Percentiles rank a stretch among this genome's conserved stretches.
phyloP scores from a whole-genome alignment of 306 rosid species.

The Prunus mira region DNA sequence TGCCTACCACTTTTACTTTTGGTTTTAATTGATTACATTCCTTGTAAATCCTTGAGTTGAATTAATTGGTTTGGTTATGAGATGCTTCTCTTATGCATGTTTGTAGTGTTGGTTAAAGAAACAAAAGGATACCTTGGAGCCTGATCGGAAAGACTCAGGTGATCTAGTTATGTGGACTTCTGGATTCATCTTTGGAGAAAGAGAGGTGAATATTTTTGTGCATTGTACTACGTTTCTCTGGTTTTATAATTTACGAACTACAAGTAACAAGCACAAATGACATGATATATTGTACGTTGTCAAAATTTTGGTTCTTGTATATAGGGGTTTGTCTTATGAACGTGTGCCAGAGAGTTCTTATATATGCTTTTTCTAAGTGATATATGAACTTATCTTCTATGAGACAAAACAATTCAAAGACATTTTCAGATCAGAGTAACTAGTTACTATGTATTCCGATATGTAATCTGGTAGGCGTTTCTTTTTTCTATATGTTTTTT shows the following conservation, averaged over 20 bases:
- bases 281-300: neutral
- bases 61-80: neutral
- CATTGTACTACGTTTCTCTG: neutral
- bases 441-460: neutral
- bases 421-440: neutral
- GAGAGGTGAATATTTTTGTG: constrained; percentile 51
- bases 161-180: constrained; percentile 69
- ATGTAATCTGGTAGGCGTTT: too few species aligned
- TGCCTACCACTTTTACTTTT: neutral
- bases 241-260: neutral
- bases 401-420: neutral
- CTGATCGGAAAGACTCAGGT: constrained; percentile 57
- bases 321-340: neutral
- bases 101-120: constrained; percentile 96
- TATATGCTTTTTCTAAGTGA: neutral
- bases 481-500: too few species aligned
- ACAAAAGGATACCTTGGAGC: constrained; percentile 69
- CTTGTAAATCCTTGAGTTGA: neutral
- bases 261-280: neutral
- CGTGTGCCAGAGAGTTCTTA: neutral
- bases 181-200: constrained; percentile 72
- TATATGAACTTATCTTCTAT: neutral
- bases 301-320: neutral
- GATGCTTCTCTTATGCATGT: neutral
- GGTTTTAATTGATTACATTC: neutral